phyloP scores from a whole-genome alignment of 2,329 filamentous ascomycete species.

The Plectosphaerella plurivora region DNA sequence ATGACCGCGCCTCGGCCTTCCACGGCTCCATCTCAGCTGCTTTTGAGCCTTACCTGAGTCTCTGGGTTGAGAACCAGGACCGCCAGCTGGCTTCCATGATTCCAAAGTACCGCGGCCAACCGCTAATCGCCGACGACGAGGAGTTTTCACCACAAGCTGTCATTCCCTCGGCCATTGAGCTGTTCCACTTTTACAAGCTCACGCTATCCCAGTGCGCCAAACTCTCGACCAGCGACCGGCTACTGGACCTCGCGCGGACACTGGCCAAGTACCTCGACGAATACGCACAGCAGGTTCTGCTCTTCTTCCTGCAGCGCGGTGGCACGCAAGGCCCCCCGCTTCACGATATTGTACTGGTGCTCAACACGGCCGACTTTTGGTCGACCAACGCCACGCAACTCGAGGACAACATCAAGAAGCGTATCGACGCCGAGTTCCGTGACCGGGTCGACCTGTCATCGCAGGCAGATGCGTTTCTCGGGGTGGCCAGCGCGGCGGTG shows the following conservation, averaged over 20 bases:
- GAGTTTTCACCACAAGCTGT: constrained; percentile 90
- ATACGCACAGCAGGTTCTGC: constrained; percentile 88
- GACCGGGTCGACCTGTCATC: constrained; percentile 81
- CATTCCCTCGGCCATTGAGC: constrained; percentile 87
- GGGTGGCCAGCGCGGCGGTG: constrained; percentile 84
- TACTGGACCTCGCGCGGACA: constrained; percentile 79
- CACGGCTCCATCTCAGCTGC: constrained; percentile 91
- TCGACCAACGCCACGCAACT: constrained; percentile 89
- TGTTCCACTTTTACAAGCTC: constrained; percentile 95
- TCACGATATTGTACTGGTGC: constrained; percentile 76
- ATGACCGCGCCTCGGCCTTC: constrained; percentile 73
- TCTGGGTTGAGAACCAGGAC: constrained; percentile 97
- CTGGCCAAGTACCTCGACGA: constrained; percentile 92
- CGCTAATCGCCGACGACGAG: constrained; percentile 76
- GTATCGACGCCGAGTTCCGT: constrained; percentile 76
- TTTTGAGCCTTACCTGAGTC: constrained; percentile 92
- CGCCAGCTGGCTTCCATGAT: constrained; percentile 80
- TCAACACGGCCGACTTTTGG: constrained; percentile 98
- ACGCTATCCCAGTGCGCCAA: constrained; percentile 94
- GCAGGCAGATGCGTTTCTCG: constrained; percentile 92
- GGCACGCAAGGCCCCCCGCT: constrained; percentile 49
- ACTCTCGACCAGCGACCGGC: constrained; percentile 81
- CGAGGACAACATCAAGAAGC: constrained; percentile 88
- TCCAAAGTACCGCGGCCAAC: constrained; percentile 80
- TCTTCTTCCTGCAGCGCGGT: constrained; percentile 61